phyloP scores from a whole-genome alignment of 192 early-diverging fungal genomes.

The Rhizoclosmatium sp. region DNA sequence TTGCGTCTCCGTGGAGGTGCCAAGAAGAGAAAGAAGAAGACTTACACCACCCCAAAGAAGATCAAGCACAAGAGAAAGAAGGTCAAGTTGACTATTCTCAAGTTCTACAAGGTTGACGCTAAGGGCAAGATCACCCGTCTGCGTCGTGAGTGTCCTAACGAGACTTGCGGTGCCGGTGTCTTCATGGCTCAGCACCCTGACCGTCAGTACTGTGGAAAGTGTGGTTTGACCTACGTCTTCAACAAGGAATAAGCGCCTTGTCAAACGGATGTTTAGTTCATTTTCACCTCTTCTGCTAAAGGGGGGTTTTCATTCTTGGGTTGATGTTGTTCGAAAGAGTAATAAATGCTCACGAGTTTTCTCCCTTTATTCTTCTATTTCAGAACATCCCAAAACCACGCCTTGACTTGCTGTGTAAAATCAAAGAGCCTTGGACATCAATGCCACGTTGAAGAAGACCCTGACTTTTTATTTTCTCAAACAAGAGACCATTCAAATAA shows the following conservation, averaged over 20 bases:
- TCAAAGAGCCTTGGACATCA: neutral
- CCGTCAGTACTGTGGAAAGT: constrained; percentile 98
- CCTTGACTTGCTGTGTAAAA: neutral
- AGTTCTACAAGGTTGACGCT: constrained; percentile 99
- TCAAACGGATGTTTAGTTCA: neutral
- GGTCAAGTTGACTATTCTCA: constrained; percentile 98
- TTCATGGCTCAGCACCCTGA: constrained; percentile 99
- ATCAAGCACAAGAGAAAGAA: constrained; percentile 98
- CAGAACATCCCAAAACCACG: neutral
- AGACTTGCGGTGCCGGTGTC: constrained; percentile 97
- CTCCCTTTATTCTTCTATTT: neutral
- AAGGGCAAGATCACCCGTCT: constrained; percentile 98
- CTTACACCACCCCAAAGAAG: constrained; percentile 99
- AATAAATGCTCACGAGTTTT: neutral
- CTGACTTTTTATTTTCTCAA: too few species aligned
- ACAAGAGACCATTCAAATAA: too few species aligned
- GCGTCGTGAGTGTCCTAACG: constrained; percentile 97
- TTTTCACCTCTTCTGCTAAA: neutral
- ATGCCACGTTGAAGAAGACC: neutral
- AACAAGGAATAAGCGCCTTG: constrained; percentile 67
- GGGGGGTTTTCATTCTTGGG: neutral
- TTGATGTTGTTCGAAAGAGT: neutral
- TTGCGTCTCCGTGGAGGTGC: constrained; percentile 66
- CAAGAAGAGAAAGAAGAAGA: constrained; percentile 99
- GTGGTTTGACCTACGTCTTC: constrained; percentile 96